Conservation (phyloP, 306 rosid genomes). For the Cercis canadensis region DNA sequence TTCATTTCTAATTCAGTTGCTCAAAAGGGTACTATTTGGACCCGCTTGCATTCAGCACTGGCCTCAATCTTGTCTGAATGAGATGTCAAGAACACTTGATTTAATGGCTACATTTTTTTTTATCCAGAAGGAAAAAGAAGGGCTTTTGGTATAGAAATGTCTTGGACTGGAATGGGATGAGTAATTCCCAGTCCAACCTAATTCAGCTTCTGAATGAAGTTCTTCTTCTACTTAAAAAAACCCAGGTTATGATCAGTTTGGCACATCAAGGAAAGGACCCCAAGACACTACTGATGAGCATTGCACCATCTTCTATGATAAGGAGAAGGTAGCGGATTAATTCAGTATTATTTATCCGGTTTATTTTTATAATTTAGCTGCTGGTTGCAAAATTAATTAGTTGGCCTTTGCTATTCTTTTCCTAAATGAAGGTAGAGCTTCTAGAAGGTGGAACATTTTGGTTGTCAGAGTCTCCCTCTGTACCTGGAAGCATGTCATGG, state of each 20-base stretch:
- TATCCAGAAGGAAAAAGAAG: not conserved
- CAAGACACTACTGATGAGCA: constrained; percentile 83
- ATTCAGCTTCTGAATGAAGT: constrained; percentile 30
- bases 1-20: constrained; percentile 20
- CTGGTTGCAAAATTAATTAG: constrained; percentile 4
- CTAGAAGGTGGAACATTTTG: constrained; percentile 99
- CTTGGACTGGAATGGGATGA: not conserved
- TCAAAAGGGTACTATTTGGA: not conserved
- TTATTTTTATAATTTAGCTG: not conserved
- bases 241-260: constrained; percentile 92
- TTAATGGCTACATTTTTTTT: not conserved
- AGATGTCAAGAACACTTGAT: constrained; percentile 5
- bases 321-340: constrained; percentile 66
- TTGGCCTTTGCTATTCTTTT: constrained; percentile 8
- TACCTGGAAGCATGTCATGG: constrained; percentile 98
- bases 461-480: constrained; percentile 97
- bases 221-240: constrained; percentile 18
- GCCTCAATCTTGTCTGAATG: not conserved
- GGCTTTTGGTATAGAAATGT: not conserved
- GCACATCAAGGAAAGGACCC: constrained; percentile 85
- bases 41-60: constrained; percentile 3
- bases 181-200: constrained; percentile 18
- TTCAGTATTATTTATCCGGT: constrained; percentile 14
- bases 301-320: constrained; percentile 95
- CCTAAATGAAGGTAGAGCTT: constrained; percentile 76